Percentiles rank a stretch among this genome's conserved stretches.
Evolutionary conservation across 108 stramenopile genomes (phyloP).

Genomic region (Asterionellopsis glacialis): DNA sequence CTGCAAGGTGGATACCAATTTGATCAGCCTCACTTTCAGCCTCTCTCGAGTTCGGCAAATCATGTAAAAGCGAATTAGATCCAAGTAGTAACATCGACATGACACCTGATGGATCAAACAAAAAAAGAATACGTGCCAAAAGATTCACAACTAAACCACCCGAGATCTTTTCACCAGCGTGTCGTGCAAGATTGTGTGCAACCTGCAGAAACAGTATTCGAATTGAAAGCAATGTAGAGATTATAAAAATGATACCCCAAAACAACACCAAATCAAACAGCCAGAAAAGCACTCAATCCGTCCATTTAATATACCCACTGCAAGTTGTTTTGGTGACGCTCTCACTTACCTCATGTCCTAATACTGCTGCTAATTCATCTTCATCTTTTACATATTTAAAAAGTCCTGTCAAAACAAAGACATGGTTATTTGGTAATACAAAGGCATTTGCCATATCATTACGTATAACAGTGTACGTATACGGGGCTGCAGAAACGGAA

Average conservation of each 20-base stretch:
- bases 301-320: no score
- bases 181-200: constrained; percentile 81
- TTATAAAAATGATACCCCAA: not conserved
- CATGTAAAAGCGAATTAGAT: constrained; percentile 44
- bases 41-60: constrained; percentile 68
- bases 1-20: constrained; percentile 72
- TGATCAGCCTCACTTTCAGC: constrained; percentile 79
- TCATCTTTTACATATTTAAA: constrained; percentile 65
- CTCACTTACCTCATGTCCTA: constrained; percentile 36
- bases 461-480: constrained; percentile 71
- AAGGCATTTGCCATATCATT: constrained; percentile 80
- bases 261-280: not conserved
- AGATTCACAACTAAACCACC: constrained; percentile 41
- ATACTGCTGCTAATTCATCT: constrained; percentile 78
- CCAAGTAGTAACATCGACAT: constrained; percentile 50
- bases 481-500: constrained; percentile 21
- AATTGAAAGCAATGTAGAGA: no score
- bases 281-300: not conserved
- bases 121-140: constrained; percentile 36
- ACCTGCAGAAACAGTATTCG: constrained; percentile 13
- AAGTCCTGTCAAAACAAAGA: constrained; percentile 75
- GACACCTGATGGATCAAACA: constrained; percentile 77
- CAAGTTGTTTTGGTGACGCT: no score
- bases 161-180: constrained; percentile 73
- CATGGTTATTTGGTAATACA: constrained; percentile 81